Evolutionary conservation across 495 filamentous ascomycete species (phyloP), one percentile per base, ranked within the genome.

Genomic region (Symbiotaphrina buchneri): DNA sequence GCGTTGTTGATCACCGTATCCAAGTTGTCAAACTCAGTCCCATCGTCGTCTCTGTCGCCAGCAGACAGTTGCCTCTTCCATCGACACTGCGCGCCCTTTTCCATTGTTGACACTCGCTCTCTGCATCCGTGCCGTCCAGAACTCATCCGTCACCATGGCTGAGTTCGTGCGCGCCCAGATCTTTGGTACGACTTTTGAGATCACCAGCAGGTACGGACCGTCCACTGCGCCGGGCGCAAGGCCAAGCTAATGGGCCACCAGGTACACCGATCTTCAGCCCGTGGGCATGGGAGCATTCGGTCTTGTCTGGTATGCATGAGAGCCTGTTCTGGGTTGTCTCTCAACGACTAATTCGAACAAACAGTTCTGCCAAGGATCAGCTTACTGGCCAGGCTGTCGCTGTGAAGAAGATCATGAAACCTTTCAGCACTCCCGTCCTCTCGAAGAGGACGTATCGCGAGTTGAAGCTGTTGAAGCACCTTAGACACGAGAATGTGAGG

Each of bases 351-450:
- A 38, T 34, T 11, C 33, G 23, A 17, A 1, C 27, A 21, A 29
- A 41, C 47, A 97, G 87, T 55, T 93, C 87, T 27, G 87, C 87
- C 35, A 85, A 76, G 56, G 87, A 97, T 50, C 81, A 94, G 62
- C 81, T 97, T 49, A 95, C 90, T 31, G 72, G 61, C 43, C 81
- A 92, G 48, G 79, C 79, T 47, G 87, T 97, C 35, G 87, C 87
- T 19, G 82, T 97, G 43, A 97, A 97, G 68, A 97, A 97, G 63
- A 97, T 97, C 47, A 95, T 97, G 90, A 97, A 97, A 62, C 87
- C 87, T 5, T 97, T 97, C 58, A 92, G 82, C 61, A 97, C 87
- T 7, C 87, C 87, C 4, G 87, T 97, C 27, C 57, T 97, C 24
- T 87, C 87, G 14, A 97, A 97, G 62, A 63, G 87, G 46, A 97